Percentiles rank a stretch among this genome's conserved stretches.
phyloP scores from a whole-genome alignment of 441 rosid species.

The Capsella rubella region DNA sequence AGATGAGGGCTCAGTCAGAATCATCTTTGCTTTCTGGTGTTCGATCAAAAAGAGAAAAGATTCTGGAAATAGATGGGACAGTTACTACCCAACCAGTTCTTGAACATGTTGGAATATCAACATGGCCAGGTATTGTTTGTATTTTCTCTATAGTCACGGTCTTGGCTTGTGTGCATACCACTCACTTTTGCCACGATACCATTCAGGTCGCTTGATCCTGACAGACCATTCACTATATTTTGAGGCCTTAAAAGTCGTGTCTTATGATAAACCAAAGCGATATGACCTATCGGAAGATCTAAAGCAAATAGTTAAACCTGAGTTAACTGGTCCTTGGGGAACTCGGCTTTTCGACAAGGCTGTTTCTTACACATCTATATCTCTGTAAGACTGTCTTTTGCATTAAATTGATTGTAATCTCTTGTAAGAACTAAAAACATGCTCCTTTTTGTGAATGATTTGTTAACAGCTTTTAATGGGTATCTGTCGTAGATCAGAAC shows the following conservation, averaged over 20 bases:
- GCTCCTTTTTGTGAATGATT: conserved; percentile 33
- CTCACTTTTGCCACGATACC: conserved; percentile 28
- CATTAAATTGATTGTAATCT: conserved; percentile 4
- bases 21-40: conserved; percentile 75
- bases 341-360: conserved; percentile 97
- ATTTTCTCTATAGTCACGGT: conserved; percentile 1
- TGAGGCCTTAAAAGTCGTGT: conserved; percentile 88
- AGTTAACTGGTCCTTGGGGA: conserved; percentile 97
- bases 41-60: conserved; percentile 78
- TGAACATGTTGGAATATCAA: conserved; percentile 92
- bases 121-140: conserved; percentile 84
- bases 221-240: conserved; percentile 90
- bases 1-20: conserved; percentile 83
- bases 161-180: conserved; percentile 5
- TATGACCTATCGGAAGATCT: conserved; percentile 85
- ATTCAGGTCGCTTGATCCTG: conserved; percentile 78
- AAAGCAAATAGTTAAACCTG: conserved; percentile 87
- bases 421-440: conserved; percentile 16
- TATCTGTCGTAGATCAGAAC: conserved; percentile 74
- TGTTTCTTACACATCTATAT: conserved; percentile 75
- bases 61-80: conserved; percentile 89
- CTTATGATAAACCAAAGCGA: conserved; percentile 84
- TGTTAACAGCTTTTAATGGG: conserved; percentile 34
- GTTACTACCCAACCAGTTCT: conserved; percentile 97
- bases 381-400: conserved; percentile 66